Evolutionary conservation across 495 filamentous ascomycete genomes (phyloP), one percentile per base, ranked within the genome.

Genomic region (Xylaria bambusicola): DNA sequence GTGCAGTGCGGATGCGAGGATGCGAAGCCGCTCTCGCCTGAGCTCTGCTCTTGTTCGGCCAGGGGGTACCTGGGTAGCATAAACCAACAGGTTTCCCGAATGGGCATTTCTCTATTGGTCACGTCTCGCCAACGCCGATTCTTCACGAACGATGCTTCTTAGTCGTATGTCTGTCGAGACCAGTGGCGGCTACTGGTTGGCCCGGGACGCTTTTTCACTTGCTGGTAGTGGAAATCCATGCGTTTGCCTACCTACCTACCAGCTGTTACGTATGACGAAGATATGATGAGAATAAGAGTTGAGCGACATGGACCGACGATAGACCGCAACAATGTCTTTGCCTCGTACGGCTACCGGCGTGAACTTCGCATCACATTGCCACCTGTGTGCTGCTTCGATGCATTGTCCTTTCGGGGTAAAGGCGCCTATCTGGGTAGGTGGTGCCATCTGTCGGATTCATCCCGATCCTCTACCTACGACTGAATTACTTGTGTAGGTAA

Each of bases 121-220:
- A 33, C 23, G 17, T 38, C n/a, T 20, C 10, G 50, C 13, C 36
- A 9, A 44, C 17, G 10, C 20, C 17, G 13, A 9, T 31, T 42
- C 52, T 31, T 54, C 26, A 54, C 52, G 52, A 54, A 38, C 10
- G 38, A 24, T 54, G 26, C 52, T 31, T 54, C 52, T 21, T 26
- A 26, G 36, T 44, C 52, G 52, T 54, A 29, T 18, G 38, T 29
- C 52, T n/a, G 52, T 23, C 52, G 26, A 54, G 15, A 26, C n/a
- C 17, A 33, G 17, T 53, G 2, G 35, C 15, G 5, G 36, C 18
- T 42, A 35, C 29, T 41, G 51, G 51, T 53, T 53, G 51, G 51
- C 51, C 20, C 51, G 36, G 40, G 21, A 42, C 41, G 51, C 5
- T 33, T n/a, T n/a, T n/a, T n/a, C n/a, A n/a, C n/a, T n/a, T n/a